Conservation (phyloP, 2,329 filamentous ascomycete species). For the Cladosporium halotolerans region DNA sequence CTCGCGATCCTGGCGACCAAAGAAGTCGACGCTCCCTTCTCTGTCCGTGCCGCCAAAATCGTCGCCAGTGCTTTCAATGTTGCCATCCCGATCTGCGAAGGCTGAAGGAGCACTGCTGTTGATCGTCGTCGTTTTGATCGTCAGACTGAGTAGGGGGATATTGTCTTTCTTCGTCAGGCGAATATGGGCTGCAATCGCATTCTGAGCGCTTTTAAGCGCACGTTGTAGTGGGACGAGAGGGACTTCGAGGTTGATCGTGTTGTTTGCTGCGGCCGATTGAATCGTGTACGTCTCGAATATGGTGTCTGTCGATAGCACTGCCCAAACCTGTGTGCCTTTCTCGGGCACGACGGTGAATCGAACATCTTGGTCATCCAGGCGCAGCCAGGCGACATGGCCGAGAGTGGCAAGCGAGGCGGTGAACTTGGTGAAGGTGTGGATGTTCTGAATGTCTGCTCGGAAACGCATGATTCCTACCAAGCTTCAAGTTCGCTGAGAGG, state of each 20-base stretch:
- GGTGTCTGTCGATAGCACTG: slow-evolving; percentile 50
- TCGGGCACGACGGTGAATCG: slow-evolving; percentile 96
- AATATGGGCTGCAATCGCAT: slow-evolving; percentile 74
- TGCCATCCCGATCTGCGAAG: slow-evolving; percentile 17
- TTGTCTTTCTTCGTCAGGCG: slow-evolving; percentile 90
- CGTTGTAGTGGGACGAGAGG: slow-evolving; percentile 81
- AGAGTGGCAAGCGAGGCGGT: slow-evolving; percentile 57
- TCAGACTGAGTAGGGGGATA: slow-evolving; percentile 79
- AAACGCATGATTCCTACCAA: slow-evolving; percentile 35
- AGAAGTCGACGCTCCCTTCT: slow-evolving; percentile 25
- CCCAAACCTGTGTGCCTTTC: slow-evolving; percentile 90
- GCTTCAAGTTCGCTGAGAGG: no score
- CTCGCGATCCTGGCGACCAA: slow-evolving; percentile 67
- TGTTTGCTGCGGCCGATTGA: slow-evolving; percentile 72
- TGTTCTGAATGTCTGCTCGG: slow-evolving; percentile 29
- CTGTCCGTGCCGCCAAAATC: slow-evolving; percentile 13
- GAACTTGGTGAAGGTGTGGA: slow-evolving; percentile 43
- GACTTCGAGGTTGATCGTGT: slow-evolving; percentile 94
- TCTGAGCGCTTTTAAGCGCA: slow-evolving; percentile 81
- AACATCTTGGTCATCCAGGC: slow-evolving; percentile 77
- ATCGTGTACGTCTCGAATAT: slow-evolving; percentile 84
- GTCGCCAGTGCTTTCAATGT: slow-evolving; percentile 14
- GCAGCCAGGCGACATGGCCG: slow-evolving; percentile 84
- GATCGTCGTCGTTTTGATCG: slow-evolving; percentile 70
- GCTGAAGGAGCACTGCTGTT: slow-evolving; percentile 42